Evolutionary conservation across 2,329 filamentous ascomycete genomes (phyloP), one percentile per base, ranked within the genome.

Genomic region (Ophiostoma perfectum): DNA sequence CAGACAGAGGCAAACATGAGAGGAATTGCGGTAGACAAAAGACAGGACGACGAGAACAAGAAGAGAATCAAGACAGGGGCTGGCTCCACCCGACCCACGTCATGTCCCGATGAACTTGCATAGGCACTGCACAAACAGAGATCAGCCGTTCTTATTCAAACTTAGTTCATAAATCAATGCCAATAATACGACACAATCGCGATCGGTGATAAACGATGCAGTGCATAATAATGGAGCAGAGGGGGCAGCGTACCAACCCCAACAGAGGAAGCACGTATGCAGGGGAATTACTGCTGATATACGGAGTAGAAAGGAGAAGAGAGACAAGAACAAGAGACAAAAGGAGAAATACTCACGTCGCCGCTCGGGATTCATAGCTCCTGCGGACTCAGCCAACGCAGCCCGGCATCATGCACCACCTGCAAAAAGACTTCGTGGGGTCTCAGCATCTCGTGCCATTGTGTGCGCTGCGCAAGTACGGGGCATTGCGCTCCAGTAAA

Each of bases 21-120:
- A 27, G 14, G 49, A 55, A 55, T 18, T 18, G 49, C 49, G 5
- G 27, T 27, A 27, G 49, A 47, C 45, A 47, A 47, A 14, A 47
- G 45, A 55, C 49, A 18, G 11, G 47, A 52, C 18, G 47, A 6
- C 47, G n/a, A 52, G 2, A 47, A 0, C 18, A 18, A 38, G 27
- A 49, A 60, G 55, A 60, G 55, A 18, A 55, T 55, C 49, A 14
- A 55, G 49, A 60, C 55, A 60, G 55, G 55, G 55, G 55, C 55
- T 60, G 12, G 27, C 55, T 60, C 55, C 55, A 38, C 55, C 49
- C 18, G 55, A 16, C 27, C 55, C 55, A 60, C 55, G 55, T 60
- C 27, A 27, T 18, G 36, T 60, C 11, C 55, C 55, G 55, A 27
- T 12, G 55, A 12, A 12, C 3, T 12, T 11, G 11, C 27, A 60